These are phyloP conservation scores for Wickerhamomyces sp. DNA, from an alignment of 1,139 yeast species.

Conservation along the genomic window DNA sequence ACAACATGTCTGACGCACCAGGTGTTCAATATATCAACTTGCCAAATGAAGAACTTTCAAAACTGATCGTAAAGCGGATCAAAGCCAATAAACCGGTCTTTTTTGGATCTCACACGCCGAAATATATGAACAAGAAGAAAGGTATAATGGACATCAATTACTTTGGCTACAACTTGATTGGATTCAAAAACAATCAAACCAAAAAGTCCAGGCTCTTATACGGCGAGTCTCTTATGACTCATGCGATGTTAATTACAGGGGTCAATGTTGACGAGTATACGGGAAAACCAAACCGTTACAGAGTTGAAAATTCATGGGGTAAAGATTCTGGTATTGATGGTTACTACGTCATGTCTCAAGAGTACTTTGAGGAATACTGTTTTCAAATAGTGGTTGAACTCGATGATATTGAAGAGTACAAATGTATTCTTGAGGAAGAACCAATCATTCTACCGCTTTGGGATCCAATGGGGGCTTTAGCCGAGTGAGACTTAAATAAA, in stretches of 20 bases:
- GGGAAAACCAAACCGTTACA: conserved; percentile 66
- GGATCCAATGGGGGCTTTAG: conserved; percentile 88
- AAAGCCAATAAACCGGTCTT: conserved; percentile 71
- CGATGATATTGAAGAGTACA: conserved; percentile 41
- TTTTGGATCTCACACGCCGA: conserved; percentile 86
- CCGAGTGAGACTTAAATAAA: too few species aligned
- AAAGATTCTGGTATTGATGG: conserved; percentile 70
- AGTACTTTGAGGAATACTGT: conserved; percentile 77
- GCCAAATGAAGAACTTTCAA: conserved; percentile 51
- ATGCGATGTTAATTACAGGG: conserved; percentile 82
- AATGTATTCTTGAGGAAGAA: conserved; percentile 42
- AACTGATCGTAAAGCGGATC: conserved; percentile 60
- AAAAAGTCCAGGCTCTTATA: conserved; percentile 55
- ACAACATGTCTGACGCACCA: conserved; percentile 64
- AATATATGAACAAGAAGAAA: conserved; percentile 43
- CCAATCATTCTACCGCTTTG: conserved; percentile 64
- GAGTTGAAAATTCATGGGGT: conserved; percentile 89
- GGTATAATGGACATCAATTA: conserved; percentile 70
- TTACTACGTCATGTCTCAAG: conserved; percentile 74
- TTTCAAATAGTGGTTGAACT: conserved; percentile 73
- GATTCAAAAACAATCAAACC: conserved; percentile 50
- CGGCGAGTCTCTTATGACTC: conserved; percentile 69
- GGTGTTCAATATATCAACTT: conserved; percentile 67
- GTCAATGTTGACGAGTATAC: conserved; percentile 50
- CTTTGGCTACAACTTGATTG: conserved; percentile 63